phyloP scores from a whole-genome alignment of 1,284 basidiomycete genomes.

The Pisolithus thermaeus region DNA sequence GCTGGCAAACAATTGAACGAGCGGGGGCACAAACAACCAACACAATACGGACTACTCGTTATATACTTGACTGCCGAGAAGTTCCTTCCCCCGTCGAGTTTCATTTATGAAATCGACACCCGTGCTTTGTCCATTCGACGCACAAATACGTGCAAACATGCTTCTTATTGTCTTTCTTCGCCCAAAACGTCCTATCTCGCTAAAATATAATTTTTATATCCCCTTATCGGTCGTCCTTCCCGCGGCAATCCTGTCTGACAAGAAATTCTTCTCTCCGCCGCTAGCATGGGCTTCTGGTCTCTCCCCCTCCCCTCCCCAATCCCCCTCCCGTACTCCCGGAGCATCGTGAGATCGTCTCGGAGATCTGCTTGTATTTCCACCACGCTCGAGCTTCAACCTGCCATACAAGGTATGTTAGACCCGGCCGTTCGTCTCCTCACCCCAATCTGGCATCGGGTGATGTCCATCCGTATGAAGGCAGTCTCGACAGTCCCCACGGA shows the following conservation, averaged over 20 bases:
- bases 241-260: conserved; percentile 21
- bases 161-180: conserved; percentile 40
- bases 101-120: conserved; percentile 25
- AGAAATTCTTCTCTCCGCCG: conserved; percentile 23
- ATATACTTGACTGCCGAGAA: conserved; percentile 45
- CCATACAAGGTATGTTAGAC: conserved; percentile 18
- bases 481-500: not conserved
- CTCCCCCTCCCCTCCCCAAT: no score
- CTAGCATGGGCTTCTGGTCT: conserved; percentile 12
- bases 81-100: conserved; percentile 11
- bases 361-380: not conserved
- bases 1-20: conserved; percentile 54
- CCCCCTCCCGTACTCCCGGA: no score
- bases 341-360: not conserved
- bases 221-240: conserved; percentile 23
- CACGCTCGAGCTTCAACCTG: conserved; percentile 19
- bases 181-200: conserved; percentile 25
- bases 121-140: conserved; percentile 34
- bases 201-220: conserved; percentile 28
- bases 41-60: conserved; percentile 54
- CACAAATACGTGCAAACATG: conserved; percentile 36
- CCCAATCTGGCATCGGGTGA: conserved; percentile 9
- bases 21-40: conserved; percentile 53
- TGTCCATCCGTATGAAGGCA: not conserved
- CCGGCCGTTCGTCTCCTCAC: conserved; percentile 14